A percentile compares a stretch with the other conserved stretches of the same genome.
Conservation (phyloP, 257 asterid species). For the Euphrasia confusa region DNA sequence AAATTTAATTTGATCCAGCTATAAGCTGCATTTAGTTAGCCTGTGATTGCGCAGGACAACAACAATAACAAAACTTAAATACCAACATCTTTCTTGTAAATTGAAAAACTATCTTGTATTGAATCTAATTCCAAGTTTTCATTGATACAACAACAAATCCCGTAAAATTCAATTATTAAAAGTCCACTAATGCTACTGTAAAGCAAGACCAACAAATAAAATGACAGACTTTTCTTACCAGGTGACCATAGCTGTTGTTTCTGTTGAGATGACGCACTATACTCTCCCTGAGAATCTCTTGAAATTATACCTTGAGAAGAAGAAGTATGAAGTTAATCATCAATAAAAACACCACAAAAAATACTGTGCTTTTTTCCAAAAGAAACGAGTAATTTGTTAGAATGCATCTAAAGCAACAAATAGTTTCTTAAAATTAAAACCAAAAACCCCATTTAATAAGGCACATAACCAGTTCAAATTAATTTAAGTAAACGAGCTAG, state of each 20-base stretch:
- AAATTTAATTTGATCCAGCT: constrained; percentile 10
- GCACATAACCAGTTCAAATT: background rate
- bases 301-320: background rate
- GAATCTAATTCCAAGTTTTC: constrained; percentile 9
- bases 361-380: background rate
- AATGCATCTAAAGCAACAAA: background rate
- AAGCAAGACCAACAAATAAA: background rate
- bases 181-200: background rate
- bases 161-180: background rate
- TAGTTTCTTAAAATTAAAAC: constrained; percentile 9
- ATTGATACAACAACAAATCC: background rate
- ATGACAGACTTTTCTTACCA: background rate
- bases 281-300: background rate
- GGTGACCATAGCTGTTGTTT: background rate
- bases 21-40: background rate
- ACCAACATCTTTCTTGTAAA: constrained; percentile 11
- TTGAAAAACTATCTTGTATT: background rate
- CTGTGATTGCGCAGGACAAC: constrained; percentile 3
- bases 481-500: constrained; percentile 1
- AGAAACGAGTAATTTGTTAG: constrained; percentile 9
- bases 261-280: constrained; percentile 4
- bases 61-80: constrained; percentile 15
- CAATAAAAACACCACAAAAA: background rate
- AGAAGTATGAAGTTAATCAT: background rate
- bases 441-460: constrained; percentile 4